phyloP scores from a whole-genome alignment of 768 basidiomycete genomes.

The Hydnum rufescens region DNA sequence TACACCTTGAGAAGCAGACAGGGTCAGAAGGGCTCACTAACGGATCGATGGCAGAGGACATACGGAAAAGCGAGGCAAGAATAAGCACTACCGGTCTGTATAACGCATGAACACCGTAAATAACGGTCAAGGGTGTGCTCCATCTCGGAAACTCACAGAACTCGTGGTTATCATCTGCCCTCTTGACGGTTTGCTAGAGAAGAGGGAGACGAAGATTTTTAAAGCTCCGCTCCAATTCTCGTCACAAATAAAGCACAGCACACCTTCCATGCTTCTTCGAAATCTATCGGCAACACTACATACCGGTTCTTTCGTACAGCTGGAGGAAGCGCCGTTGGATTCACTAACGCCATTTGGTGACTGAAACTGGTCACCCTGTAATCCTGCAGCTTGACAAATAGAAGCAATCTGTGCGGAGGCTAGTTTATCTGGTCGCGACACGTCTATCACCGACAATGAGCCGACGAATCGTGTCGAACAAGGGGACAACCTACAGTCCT shows the following conservation, averaged over 20 bases:
- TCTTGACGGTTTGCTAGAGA: too few species aligned
- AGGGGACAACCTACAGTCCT: slow-evolving; percentile 68
- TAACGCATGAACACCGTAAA: not conserved
- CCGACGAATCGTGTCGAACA: not conserved
- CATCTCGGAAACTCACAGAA: slow-evolving; percentile 60
- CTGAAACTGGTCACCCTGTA: slow-evolving; percentile 25
- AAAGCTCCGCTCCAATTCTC: too few species aligned
- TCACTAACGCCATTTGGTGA: too few species aligned
- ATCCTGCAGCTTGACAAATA: too few species aligned
- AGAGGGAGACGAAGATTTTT: slow-evolving; percentile 11
- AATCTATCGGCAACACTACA: slow-evolving; percentile 86
- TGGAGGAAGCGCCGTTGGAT: too few species aligned
- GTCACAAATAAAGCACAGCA: slow-evolving; percentile 39
- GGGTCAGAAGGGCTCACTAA: too few species aligned
- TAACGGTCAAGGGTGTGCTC: not conserved
- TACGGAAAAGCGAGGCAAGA: not conserved
- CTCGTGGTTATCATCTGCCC: too few species aligned
- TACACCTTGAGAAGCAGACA: too few species aligned
- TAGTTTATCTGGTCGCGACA: slow-evolving; percentile 87
- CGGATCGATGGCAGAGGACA: too few species aligned
- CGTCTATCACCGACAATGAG: slow-evolving; percentile 34
- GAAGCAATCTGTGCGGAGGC: slow-evolving; percentile 97
- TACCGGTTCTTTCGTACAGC: too few species aligned
- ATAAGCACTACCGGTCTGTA: slow-evolving; percentile 22
- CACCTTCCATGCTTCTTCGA: slow-evolving; percentile 99